Evolutionary conservation across 352 stramenopile species (phyloP), one percentile per base, ranked within the genome.

Genomic region (Heterotrichella gracilis): DNA sequence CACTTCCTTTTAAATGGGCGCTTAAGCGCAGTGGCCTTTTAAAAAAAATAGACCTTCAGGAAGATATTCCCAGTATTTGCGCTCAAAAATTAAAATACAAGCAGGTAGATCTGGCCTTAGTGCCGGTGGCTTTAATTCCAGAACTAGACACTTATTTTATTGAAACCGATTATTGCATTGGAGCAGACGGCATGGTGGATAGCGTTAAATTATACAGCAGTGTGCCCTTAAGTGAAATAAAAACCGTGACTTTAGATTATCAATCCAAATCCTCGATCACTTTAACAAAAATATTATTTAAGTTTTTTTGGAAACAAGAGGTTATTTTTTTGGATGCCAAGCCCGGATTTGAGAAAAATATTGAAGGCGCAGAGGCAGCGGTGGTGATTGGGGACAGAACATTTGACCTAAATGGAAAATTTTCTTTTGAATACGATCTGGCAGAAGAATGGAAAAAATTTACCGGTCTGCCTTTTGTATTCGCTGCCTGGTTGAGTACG

Each of bases 101-200:
- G n/a, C n/a, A 17, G 32, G 32, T 53, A n/a, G 32, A 53, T n/a
- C 32, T 53, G 9, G 32, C 32, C 9, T 53, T 53, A n/a, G n/a
- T 53, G 32, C 32, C 32, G 32, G 32, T 53, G n/a, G 32, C 32
- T n/a, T 17, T 53, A n/a, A 9, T 53, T 9, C 9, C 32, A 53
- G 32, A 53, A 53, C n/a, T 53, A n/a, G 32, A 53, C n/a, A 53
- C 32, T 53, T 53, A 17, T 53, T 53, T 53, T 53, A 53, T 53
- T 17, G 32, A 53, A n/a, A 53, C 32, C 9, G 32, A 53, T 53
- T 53, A 17, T n/a, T 53, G 32, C 32, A 53, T 53, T 17, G 32
- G 32, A 9, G 32, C 32, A 53, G n/a, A 53, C 32, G 32, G 32
- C 32, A 53, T 9, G 32, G 32, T 53, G 9, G 32, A 53, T n/a